A percentile compares a stretch with the other conserved stretches of the same genome.
phyloP scores from a whole-genome alignment of 352 stramenopile genomes.

The Globisporangium spinosum region DNA sequence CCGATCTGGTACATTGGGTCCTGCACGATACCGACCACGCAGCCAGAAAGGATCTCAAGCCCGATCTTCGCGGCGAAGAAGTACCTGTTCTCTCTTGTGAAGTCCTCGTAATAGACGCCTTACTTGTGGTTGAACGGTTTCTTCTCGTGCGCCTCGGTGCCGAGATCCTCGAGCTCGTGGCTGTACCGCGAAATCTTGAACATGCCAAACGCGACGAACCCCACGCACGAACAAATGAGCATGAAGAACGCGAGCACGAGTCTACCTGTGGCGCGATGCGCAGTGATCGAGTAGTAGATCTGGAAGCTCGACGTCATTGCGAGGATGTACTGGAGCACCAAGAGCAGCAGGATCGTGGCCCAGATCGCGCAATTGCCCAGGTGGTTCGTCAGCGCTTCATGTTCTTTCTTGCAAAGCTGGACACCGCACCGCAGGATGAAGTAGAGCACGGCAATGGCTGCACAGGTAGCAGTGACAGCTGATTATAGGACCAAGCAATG shows the following conservation, averaged over 20 bases:
- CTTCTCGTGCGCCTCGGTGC: constrained; percentile 32
- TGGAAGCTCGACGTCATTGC: constrained; percentile 49
- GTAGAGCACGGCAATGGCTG: constrained; percentile 30
- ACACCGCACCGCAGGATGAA: constrained; percentile 27
- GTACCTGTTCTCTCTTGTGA: constrained; percentile 39
- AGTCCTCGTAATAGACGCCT: constrained; percentile 51
- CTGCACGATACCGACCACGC: constrained; percentile 30
- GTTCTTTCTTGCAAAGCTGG: constrained; percentile 20
- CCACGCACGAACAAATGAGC: constrained; percentile 26
- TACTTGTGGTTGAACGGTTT: constrained; percentile 44
- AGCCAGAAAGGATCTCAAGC: constrained; percentile 39
- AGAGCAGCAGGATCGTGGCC: constrained; percentile 33
- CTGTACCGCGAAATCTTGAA: constrained; percentile 36
- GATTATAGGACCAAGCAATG: neutral
- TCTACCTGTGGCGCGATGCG: constrained; percentile 16
- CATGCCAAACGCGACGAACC: constrained; percentile 35
- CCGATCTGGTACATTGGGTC: constrained; percentile 38
- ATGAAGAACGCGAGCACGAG: constrained; percentile 32
- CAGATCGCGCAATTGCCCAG: constrained; percentile 44
- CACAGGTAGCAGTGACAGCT: constrained; percentile 25
- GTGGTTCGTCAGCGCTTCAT: constrained; percentile 15
- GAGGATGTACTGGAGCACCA: constrained; percentile 43
- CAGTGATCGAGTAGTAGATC: constrained; percentile 30
- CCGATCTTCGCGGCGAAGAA: constrained; percentile 49
- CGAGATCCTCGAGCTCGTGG: constrained; percentile 37